phyloP scores from a whole-genome alignment of 257 asterid species.

The Jasminum sambac region DNA sequence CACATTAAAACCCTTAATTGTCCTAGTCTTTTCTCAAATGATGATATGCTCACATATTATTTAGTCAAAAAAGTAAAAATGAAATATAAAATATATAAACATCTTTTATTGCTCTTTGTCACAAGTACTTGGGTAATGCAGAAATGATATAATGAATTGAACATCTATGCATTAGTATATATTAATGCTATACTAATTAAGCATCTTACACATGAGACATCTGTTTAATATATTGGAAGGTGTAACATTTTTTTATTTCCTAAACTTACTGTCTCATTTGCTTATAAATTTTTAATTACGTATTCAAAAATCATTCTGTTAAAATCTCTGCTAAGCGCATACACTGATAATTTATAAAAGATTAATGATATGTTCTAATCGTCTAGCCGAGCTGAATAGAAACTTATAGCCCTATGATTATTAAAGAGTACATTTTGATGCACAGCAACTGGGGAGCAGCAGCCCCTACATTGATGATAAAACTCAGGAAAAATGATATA shows the following conservation, averaged over 20 bases:
- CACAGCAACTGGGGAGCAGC: constrained; percentile 20
- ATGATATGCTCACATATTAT: constrained; percentile 32
- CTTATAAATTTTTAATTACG: too few relatives aligned
- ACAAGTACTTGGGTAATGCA: not conserved
- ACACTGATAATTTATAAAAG: too few relatives aligned
- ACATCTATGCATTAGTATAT: too few relatives aligned
- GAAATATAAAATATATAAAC: not conserved
- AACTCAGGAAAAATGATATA: constrained; percentile 26
- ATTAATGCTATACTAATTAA: too few relatives aligned
- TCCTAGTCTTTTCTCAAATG: constrained; percentile 38
- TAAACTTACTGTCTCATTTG: too few relatives aligned
- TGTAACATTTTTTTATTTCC: too few relatives aligned
- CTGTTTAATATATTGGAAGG: too few relatives aligned
- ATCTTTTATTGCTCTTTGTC: not conserved
- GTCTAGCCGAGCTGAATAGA: not conserved
- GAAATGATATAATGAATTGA: too few relatives aligned
- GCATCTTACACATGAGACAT: too few relatives aligned
- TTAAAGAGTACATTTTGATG: constrained; percentile 21
- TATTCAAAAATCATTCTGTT: too few relatives aligned
- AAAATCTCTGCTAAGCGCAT: too few relatives aligned
- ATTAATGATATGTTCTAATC: not conserved
- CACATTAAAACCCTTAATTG: constrained; percentile 32
- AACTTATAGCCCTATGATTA: not conserved
- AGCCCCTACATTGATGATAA: constrained; percentile 19
- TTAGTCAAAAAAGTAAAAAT: not conserved